phyloP scores from a whole-genome alignment of 192 early-diverging fungal species.

The Oehlia diaphana region DNA sequence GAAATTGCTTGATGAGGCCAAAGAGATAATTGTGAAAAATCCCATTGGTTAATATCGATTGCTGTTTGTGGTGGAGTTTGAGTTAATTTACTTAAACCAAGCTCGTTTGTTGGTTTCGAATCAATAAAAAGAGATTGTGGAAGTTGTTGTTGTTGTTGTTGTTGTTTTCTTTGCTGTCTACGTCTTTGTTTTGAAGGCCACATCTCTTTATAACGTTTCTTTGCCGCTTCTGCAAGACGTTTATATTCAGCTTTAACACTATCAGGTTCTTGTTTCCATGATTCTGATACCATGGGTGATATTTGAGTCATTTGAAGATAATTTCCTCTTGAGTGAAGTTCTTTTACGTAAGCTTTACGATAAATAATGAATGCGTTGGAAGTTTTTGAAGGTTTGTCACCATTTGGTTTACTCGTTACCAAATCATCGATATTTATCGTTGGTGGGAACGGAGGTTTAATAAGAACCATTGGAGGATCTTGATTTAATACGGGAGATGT shows the following conservation, averaged over 20 bases:
- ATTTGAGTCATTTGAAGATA: slow-evolving; percentile 27
- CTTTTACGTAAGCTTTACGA: slow-evolving; percentile 26
- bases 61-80: background rate
- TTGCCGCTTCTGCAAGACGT: background rate
- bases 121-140: background rate
- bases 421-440: slow-evolving; percentile 8
- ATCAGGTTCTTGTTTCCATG: slow-evolving; percentile 15
- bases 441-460: slow-evolving; percentile 10
- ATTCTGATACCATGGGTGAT: background rate
- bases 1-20: background rate
- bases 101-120: background rate
- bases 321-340: slow-evolving; percentile 10
- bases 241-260: slow-evolving; percentile 15
- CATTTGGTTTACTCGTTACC: slow-evolving; percentile 6
- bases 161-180: slow-evolving; percentile 8
- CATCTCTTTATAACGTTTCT: slow-evolving; percentile 16
- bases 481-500: background rate
- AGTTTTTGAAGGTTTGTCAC: background rate
- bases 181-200: slow-evolving; percentile 18
- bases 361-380: slow-evolving; percentile 26
- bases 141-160: background rate
- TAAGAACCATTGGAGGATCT: background rate
- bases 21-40: background rate
- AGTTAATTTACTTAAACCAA: background rate
- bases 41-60: background rate